Conservation (phyloP, 148 eudicot genomes). For the Rhododendron griersonianum region DNA sequence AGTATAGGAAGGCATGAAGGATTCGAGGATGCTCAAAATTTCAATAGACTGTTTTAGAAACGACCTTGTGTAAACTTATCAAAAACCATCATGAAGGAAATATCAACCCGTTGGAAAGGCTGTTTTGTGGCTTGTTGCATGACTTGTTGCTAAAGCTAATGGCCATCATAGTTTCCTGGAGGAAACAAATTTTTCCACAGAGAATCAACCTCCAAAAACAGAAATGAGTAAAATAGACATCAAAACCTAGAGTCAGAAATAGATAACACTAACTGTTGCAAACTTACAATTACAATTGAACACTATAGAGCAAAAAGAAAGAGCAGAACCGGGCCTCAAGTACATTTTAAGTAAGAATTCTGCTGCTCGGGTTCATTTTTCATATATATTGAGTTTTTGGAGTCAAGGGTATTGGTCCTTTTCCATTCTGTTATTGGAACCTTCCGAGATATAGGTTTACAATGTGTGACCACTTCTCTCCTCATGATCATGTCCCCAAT, state of each 20-base stretch:
- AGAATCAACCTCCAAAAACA: background rate
- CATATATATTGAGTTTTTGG: background rate
- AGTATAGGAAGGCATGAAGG: background rate
- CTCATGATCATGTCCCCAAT: background rate
- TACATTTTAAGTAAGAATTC: background rate
- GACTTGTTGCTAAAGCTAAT: conserved; percentile 80
- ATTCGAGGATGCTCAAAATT: background rate
- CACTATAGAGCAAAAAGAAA: background rate
- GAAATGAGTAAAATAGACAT: background rate
- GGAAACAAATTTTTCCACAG: background rate
- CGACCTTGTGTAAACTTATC: background rate
- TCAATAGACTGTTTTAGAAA: background rate
- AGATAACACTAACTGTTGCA: background rate
- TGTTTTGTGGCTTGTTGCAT: conserved; percentile 8
- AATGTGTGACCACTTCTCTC: background rate
- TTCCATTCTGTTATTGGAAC: background rate
- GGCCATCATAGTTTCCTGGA: conserved; percentile 67
- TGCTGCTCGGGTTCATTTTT: background rate
- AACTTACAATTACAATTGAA: background rate
- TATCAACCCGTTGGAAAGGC: background rate
- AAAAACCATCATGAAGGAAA: background rate
- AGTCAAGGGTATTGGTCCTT: background rate
- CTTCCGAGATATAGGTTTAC: background rate
- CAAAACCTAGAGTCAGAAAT: background rate
- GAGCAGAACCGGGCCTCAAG: background rate